A percentile compares a stretch with the other conserved stretches of the same genome.
Conservation (phyloP, 192 early-diverging fungal species). For the Coemansia biformis region DNA sequence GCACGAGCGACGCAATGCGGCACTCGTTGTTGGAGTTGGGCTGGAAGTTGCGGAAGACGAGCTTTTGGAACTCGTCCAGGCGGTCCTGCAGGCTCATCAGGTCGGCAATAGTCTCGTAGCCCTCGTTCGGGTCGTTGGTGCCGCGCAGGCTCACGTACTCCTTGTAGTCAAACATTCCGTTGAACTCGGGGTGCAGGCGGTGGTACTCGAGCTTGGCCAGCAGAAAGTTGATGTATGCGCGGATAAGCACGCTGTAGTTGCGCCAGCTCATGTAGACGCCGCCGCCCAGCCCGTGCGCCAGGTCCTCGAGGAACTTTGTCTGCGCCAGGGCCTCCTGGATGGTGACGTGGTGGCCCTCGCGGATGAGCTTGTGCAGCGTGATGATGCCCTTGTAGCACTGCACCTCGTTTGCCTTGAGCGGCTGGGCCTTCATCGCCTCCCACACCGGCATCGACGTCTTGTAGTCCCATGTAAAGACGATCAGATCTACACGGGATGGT, state of each 20-base stretch:
- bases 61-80: slow-evolving; percentile 85
- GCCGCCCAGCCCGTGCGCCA: slow-evolving; percentile 43
- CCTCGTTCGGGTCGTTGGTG: slow-evolving; percentile 97
- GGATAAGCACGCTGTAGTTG: slow-evolving; percentile 80
- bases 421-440: slow-evolving; percentile 79
- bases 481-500: slow-evolving; percentile 57
- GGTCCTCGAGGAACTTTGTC: slow-evolving; percentile 77
- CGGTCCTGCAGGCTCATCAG: slow-evolving; percentile 87
- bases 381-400: slow-evolving; percentile 95
- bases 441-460: slow-evolving; percentile 81
- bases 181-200: slow-evolving; percentile 83
- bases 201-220: slow-evolving; percentile 91
- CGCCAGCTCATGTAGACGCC: slow-evolving; percentile 38
- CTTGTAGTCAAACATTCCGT: slow-evolving; percentile 94
- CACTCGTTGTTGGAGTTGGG: slow-evolving; percentile 85
- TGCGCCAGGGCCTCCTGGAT: slow-evolving; percentile 80
- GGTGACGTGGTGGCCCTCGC: slow-evolving; percentile 78
- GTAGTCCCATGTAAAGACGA: slow-evolving; percentile 93
- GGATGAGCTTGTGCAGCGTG: slow-evolving; percentile 90
- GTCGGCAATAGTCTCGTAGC: slow-evolving; percentile 96
- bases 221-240: slow-evolving; percentile 84
- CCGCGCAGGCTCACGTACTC: slow-evolving; percentile 91
- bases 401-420: slow-evolving; percentile 88
- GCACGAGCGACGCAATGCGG: slow-evolving; percentile 90
- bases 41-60: slow-evolving; percentile 80